Evolutionary conservation across 148 eudicot genomes (phyloP), one percentile per base, ranked within the genome.

Genomic region (Pouteria glomerata): DNA sequence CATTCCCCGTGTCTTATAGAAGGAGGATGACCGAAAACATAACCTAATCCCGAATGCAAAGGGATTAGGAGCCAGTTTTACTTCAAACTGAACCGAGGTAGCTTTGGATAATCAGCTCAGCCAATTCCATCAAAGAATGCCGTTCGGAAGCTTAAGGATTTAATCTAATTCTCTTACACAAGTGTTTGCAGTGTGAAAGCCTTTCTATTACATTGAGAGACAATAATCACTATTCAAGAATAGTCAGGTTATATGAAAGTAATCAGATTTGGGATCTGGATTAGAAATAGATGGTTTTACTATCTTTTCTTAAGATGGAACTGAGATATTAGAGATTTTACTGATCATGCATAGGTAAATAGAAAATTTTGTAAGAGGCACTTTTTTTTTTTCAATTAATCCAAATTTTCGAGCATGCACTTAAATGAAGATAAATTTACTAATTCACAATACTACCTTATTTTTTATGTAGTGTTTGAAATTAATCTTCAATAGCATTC

Each of bases 101-200:
- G 45, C 66, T 61, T 35, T 35, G 14, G 63, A 58, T n/a, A 30
- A 58, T 58, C 63, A 18, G 63, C 63, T 56, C 26, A 27, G 39
- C 11, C 35, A 5, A 31, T 58, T 16, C 15, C n/a, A 31, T 31
- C 23, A 29, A 39, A 29, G n/a, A 30, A 31, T 30, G 21, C 39
- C 63, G 24, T 30, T 58, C 21, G 0, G 21, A 58, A 30, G 63
- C 35, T 58, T 39, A 39, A 16, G 31, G 39, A 58, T 31, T 5
- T 58, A 26, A 27, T 19, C 21, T 29, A 31, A 12, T 30, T 58
- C 31, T 37, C 39, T 58, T 30, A 39, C 19, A 21, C 34, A 58
- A 58, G 63, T 14, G 39, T 57, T 57, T 15, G 3, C 27, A 57
- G 58, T 53, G 24, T 53, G 58, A 53, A 24, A 53, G 57, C 23